Conservation (phyloP, 2,329 filamentous ascomycete species). For the Escovopsis weberi region DNA sequence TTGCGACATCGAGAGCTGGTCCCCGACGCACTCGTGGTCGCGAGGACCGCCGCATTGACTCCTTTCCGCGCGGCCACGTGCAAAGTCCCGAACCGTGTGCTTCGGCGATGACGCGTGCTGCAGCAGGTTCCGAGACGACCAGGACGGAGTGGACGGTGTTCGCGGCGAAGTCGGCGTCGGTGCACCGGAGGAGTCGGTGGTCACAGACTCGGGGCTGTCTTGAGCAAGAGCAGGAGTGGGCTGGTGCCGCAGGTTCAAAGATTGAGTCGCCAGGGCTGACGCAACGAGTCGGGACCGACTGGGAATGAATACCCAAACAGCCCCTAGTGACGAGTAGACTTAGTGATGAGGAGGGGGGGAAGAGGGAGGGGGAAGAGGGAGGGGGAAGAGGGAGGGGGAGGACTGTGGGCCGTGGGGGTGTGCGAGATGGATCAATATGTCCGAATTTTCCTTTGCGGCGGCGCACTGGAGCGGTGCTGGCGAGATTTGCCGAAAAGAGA, state of each 20-base stretch:
- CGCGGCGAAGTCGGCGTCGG: constrained; percentile 20
- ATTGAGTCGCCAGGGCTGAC: constrained; percentile 20
- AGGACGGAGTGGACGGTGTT: constrained; percentile 21
- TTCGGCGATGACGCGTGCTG: constrained; percentile 11
- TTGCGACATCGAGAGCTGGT: constrained; percentile 51
- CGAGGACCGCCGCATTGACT: constrained; percentile 44
- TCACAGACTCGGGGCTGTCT: constrained; percentile 18
- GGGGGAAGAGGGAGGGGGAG: not conserved
- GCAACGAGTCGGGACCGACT: constrained; percentile 15
- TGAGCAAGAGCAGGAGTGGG: constrained; percentile 13
- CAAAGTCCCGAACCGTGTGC: constrained; percentile 9
- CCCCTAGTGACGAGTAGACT: constrained; percentile 8
- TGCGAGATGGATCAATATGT: too few species aligned
- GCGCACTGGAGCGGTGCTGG: too few species aligned
- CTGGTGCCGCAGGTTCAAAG: constrained; percentile 21
- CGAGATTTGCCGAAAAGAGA: too few species aligned
- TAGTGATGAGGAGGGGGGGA: not conserved
- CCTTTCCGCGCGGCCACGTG: constrained; percentile 10
- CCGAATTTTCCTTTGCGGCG: too few species aligned
- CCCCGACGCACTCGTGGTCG: constrained; percentile 37
- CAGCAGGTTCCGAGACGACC: constrained; percentile 12
- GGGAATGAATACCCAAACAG: constrained; percentile 21
- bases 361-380: too few species aligned
- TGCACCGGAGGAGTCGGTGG: constrained; percentile 18
- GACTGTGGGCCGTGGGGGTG: too few species aligned